These are phyloP conservation scores for Phytopythium chamaehyphon DNA, from an alignment of 352 stramenopile species.

Conservation along the genomic window DNA sequence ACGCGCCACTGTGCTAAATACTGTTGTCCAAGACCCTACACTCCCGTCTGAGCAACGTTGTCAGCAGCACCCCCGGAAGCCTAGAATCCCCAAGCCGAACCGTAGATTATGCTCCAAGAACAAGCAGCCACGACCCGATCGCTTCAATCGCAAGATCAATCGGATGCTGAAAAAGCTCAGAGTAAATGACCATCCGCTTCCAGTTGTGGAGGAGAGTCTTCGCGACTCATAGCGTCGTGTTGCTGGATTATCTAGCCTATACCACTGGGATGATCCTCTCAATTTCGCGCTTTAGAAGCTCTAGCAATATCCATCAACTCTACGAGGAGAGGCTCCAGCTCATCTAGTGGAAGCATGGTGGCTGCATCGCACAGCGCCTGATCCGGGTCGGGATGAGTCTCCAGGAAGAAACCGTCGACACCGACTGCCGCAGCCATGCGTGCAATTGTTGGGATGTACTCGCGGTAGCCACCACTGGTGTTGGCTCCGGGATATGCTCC, in stretches of 20 bases:
- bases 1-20: conserved; percentile 41
- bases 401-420: conserved; percentile 88
- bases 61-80: conserved; percentile 44
- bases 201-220: conserved; percentile 74
- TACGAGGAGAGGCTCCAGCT: conserved; percentile 57
- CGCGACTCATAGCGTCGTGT: conserved; percentile 37
- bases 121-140: conserved; percentile 48
- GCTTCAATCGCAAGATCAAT: conserved; percentile 82
- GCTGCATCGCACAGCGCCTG: conserved; percentile 60
- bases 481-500: conserved; percentile 23
- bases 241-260: background rate
- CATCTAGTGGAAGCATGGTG: conserved; percentile 70
- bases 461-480: conserved; percentile 68
- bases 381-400: conserved; percentile 76
- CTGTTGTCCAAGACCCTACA: conserved; percentile 28
- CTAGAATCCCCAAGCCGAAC: conserved; percentile 59
- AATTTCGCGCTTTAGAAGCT: conserved; percentile 36
- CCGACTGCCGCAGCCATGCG: conserved; percentile 79
- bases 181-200: conserved; percentile 57
- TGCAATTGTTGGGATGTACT: conserved; percentile 84
- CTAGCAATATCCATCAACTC: conserved; percentile 74
- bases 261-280: conserved; percentile 1
- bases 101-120: conserved; percentile 35
- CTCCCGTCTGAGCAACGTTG: conserved; percentile 17
- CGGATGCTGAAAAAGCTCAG: conserved; percentile 71